Conservation (phyloP, 2,329 filamentous ascomycete genomes). For the Colletotrichum noveboracense region DNA sequence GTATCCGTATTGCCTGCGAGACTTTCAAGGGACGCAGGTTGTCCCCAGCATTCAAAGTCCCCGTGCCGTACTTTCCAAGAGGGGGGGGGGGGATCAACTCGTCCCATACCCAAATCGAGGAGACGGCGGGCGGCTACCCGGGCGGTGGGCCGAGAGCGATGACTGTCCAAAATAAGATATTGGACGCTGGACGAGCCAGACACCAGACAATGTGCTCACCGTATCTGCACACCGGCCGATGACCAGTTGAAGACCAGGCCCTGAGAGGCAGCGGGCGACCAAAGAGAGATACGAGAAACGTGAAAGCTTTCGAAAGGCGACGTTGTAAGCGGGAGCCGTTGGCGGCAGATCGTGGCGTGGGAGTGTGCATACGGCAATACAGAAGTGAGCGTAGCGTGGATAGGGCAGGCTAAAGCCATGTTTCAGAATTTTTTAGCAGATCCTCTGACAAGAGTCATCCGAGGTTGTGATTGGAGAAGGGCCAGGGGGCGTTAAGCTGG, state of each 20-base stretch:
- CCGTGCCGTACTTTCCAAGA: not conserved
- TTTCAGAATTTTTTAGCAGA: conserved; percentile 19
- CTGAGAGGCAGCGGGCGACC: not conserved
- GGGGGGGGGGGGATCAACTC: not conserved
- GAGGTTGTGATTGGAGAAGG: conserved; percentile 14
- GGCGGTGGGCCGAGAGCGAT: not conserved
- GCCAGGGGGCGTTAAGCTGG: not conserved
- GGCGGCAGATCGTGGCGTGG: conserved; percentile 15
- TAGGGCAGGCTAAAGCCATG: conserved; percentile 11
- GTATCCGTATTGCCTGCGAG: not conserved
- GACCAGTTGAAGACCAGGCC: not conserved
- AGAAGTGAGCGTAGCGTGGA: not conserved
- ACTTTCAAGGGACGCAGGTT: not conserved
- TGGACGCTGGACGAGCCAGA: not conserved
- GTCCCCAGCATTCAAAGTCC: not conserved
- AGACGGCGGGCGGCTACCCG: not conserved
- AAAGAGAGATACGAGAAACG: not conserved
- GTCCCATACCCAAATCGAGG: not conserved
- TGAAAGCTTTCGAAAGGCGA: not conserved
- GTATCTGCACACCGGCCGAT: not conserved
- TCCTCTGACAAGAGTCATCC: conserved; percentile 21
- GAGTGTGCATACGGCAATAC: conserved; percentile 10
- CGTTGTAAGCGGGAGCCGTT: conserved; percentile 1
- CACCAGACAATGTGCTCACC: not conserved
- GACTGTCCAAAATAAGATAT: not conserved